Evolutionary conservation across 179 eudicot species (phyloP).

Genomic region (Gypsophila paniculata): DNA sequence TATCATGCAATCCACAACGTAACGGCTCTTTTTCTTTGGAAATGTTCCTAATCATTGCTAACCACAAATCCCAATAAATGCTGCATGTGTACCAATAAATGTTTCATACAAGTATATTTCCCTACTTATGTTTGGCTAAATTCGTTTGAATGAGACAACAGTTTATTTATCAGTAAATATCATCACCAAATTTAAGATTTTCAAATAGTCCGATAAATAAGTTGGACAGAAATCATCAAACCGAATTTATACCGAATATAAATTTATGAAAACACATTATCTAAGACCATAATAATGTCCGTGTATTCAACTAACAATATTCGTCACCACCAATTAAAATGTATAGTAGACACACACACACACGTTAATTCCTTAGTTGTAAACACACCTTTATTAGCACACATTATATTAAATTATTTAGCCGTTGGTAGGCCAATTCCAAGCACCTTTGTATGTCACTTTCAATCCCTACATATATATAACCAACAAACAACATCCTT

Average conservation of each 20-base stretch:
- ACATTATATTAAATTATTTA: constrained; percentile 1
- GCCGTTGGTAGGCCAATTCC: constrained; percentile 31
- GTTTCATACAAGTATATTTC: too few species aligned
- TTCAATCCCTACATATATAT: constrained; percentile 12
- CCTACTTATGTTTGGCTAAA: too few species aligned
- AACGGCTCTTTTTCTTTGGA: constrained; percentile 26
- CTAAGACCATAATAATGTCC: too few species aligned
- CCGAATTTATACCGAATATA: too few species aligned
- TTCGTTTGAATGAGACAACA: too few species aligned
- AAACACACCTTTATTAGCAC: background rate
- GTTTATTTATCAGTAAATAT: too few species aligned
- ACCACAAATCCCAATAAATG: background rate
- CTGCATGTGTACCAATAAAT: background rate
- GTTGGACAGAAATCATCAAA: too few species aligned
- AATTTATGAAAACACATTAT: too few species aligned
- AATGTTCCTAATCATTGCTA: constrained; percentile 12
- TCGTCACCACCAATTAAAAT: background rate
- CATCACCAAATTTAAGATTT: too few species aligned
- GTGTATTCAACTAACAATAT: background rate
- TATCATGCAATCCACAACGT: background rate
- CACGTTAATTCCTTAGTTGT: constrained; percentile 11
- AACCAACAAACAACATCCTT: constrained; percentile 7
- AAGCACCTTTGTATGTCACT: constrained; percentile 23
- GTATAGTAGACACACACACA: background rate
- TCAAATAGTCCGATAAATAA: too few species aligned